Percentiles rank a stretch among this genome's conserved stretches.
These are phyloP conservation scores for Aspergillus ellipticus DNA, from an alignment of 495 filamentous ascomycete species.

Conservation along the genomic window DNA sequence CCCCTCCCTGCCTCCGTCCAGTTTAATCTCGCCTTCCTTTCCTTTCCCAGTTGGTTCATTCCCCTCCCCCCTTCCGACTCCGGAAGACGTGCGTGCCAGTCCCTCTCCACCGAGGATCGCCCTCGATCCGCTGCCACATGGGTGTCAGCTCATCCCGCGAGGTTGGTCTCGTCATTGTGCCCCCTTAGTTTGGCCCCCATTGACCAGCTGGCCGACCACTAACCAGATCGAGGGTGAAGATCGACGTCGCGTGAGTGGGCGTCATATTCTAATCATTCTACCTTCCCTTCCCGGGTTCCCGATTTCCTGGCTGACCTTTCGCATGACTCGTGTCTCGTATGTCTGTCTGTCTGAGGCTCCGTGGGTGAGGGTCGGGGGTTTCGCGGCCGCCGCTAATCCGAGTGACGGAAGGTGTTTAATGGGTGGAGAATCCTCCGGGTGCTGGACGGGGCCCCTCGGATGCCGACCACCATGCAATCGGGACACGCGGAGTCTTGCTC, in stretches of 20 bases:
- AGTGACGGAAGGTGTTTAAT: background rate
- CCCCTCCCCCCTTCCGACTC: background rate
- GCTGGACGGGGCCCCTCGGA: background rate
- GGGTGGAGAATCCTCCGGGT: background rate
- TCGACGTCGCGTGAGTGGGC: conserved; percentile 3
- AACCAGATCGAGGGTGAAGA: background rate
- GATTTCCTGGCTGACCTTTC: background rate
- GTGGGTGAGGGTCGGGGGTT: background rate
- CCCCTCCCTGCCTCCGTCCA: too few species aligned
- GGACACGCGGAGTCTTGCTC: background rate
- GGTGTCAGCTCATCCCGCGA: background rate
- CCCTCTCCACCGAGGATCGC: background rate
- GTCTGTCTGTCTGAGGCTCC: background rate
- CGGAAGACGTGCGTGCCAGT: too few species aligned
- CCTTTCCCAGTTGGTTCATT: too few species aligned
- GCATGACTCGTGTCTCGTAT: background rate
- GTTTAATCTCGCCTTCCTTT: too few species aligned
- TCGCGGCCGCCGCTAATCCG: background rate
- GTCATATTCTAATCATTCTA: background rate
- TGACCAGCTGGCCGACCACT: background rate
- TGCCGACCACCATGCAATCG: background rate
- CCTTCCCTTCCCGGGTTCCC: background rate
- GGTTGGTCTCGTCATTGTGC: background rate
- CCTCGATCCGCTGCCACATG: background rate
- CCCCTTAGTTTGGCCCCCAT: background rate